These are phyloP conservation scores for Fusarium metavorans DNA, from an alignment of 2,329 filamentous ascomycete genomes.

Conservation along the genomic window DNA sequence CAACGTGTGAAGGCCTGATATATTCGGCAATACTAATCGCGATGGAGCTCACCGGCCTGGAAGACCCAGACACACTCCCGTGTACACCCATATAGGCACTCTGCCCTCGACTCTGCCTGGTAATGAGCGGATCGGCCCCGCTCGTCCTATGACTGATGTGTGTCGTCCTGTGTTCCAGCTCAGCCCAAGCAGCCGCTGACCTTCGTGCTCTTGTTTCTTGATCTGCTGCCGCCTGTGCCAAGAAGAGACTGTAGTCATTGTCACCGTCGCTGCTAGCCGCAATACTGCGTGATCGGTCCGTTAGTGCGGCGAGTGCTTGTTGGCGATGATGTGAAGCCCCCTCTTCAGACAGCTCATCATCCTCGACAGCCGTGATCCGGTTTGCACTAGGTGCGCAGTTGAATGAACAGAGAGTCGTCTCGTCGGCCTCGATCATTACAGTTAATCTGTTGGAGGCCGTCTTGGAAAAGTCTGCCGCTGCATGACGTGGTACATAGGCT, in stretches of 20 bases:
- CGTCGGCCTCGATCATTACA: constrained; percentile 35
- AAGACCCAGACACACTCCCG: constrained; percentile 13
- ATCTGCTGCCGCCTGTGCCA: constrained; percentile 30
- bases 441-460: constrained; percentile 33
- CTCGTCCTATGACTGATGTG: constrained; percentile 16
- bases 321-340: constrained; percentile 25
- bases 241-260: constrained; percentile 43
- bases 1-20: constrained; percentile 23
- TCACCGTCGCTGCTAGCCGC: constrained; percentile 13
- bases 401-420: constrained; percentile 40
- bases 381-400: constrained; percentile 10
- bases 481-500: constrained; percentile 47
- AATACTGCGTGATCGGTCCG: constrained; percentile 12
- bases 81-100: constrained; percentile 27
- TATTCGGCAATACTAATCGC: constrained; percentile 35
- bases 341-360: constrained; percentile 23
- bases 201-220: constrained; percentile 11
- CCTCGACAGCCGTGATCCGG: background rate
- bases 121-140: constrained; percentile 16
- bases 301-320: constrained; percentile 32
- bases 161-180: constrained; percentile 25
- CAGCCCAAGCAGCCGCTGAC: constrained; percentile 35
- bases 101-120: constrained; percentile 16
- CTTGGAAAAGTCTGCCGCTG: constrained; percentile 46
- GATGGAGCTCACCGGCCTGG: constrained; percentile 25